A percentile compares a stretch with the other conserved stretches of the same genome.
Conservation (phyloP, 2,329 filamentous ascomycete species). For the Claviceps monticola region DNA sequence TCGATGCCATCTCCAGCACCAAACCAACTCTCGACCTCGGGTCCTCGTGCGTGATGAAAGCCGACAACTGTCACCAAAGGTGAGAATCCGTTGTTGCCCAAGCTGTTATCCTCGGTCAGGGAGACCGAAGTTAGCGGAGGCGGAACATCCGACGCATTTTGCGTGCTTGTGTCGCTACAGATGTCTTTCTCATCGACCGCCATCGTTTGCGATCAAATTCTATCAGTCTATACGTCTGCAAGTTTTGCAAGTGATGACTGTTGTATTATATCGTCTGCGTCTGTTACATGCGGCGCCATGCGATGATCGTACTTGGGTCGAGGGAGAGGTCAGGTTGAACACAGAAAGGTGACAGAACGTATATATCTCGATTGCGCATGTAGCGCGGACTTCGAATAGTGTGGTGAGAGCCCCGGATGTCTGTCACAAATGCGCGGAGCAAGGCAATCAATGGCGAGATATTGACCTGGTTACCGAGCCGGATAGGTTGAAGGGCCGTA, state of each 20-base stretch:
- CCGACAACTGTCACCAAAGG: slow-evolving; percentile 69
- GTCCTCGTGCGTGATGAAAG: slow-evolving; percentile 75
- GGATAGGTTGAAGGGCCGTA: background rate
- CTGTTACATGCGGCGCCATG: background rate
- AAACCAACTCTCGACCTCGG: slow-evolving; percentile 89
- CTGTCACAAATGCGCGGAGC: background rate
- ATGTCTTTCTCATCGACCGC: background rate
- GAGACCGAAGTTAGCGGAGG: slow-evolving; percentile 19
- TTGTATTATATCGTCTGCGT: background rate
- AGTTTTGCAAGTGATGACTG: background rate
- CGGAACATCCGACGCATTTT: slow-evolving; percentile 14
- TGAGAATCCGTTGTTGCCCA: slow-evolving; percentile 31
- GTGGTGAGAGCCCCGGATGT: background rate
- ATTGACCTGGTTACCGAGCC: background rate
- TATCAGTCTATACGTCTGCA: background rate
- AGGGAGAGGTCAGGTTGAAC: background rate
- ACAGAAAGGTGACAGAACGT: background rate
- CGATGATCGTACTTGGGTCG: background rate
- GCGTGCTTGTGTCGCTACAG: slow-evolving; percentile 4
- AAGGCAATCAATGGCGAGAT: background rate
- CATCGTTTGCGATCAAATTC: background rate
- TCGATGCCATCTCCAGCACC: slow-evolving; percentile 61
- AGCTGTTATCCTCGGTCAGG: slow-evolving; percentile 17
- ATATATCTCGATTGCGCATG: background rate
- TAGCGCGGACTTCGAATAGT: background rate